Evolutionary conservation across 768 basidiomycete species (phyloP), one percentile per base, ranked within the genome.

Genomic region (Auriscalpium microsporum): DNA sequence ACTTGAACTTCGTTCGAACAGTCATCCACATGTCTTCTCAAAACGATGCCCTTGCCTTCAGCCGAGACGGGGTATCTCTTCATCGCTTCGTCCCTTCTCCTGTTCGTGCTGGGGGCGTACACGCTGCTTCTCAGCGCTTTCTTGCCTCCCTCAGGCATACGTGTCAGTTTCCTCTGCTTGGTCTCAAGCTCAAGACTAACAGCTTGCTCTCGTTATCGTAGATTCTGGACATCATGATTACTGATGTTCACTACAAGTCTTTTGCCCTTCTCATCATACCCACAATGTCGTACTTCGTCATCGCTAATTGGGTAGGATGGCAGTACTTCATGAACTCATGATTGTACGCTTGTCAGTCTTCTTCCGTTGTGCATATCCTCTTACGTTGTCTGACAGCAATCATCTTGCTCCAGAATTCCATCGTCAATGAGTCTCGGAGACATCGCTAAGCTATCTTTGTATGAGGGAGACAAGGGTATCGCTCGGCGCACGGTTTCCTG

Each of bases 261-360:
- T 82, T 95, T 62, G 64, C 71, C 34, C 70, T 94, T 10, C 71
- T 96, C 40, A 74, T 94, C 45, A 78, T 97, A 46, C 93, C 95
- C 11, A 84, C 85, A 8, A 81, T 78, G 10, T 77, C 86, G 42
- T 94, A 91, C 71, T 95, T 94, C 69, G 88, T 92, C 52, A 98
- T 98, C 64, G 92, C 93, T 44, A 97, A 97, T 65, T 98, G 95
- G 95, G 90, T 95, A 40, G 94, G 94, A 44, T 97, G 94, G 93
- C 93, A 97, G 69, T 96, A 92, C 69, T 97, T 91, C 67, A 83
- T 88, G 45, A 93, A 94, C 69, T 91, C 92, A 10, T 94, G 69
- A 81, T 28, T 28, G 28, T 28, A 5, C 4, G 28, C 7, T 28
- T 7, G 28, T 28, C 28, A 28, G 28, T 28, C 2, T 28, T 28